Evolutionary conservation across 176 grass and related monocot species (phyloP), one percentile per base, ranked within the genome.

Genomic region (Carex myosuroides): DNA sequence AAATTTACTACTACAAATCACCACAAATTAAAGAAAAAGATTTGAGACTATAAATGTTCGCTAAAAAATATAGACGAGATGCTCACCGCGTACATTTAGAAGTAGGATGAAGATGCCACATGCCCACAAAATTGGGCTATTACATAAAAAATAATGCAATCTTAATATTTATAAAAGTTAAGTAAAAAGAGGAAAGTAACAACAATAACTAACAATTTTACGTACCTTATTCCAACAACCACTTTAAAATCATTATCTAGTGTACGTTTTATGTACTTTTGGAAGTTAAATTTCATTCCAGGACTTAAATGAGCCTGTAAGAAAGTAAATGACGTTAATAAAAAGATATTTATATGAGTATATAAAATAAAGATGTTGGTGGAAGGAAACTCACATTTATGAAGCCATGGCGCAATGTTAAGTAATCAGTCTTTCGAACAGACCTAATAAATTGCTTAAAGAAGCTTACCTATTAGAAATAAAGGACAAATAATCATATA

Each of bases 171-270:
- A 39, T 39, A 39, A 39, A 39, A 39, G 37, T 39, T 39, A 39
- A 6, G 37, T 39, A 39, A 39, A 39, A 39, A 39, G 50, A 33
- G 12, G 24, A 83, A 29, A 41, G 7, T 46, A 81, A 77, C 55
- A 21, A n/a, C 58, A 81, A 84, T 2, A 65, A 79, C 7, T 16
- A 60, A 6, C 57, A 85, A 67, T 10, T 18, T 58, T 58, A 46
- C 44, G 18, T 21, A 96, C 94, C 95, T 98, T 79, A 98, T 94
- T 56, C 95, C 89, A 0, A 98, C 95, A 20, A 98, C 92, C 1
- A 93, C 89, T 65, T 98, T 91, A 76, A 98, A 98, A 64, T 98
- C 95, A 32, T 98, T 92, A 30, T 98, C 95, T 62, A 98, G 58
- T 13, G 92, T 93, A 32, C 92, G 81, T 82, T 98, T 98, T 74